Evolutionary conservation across 306 rosid species (phyloP), one percentile per base, ranked within the genome.

Genomic region (Rubus idaeus): DNA sequence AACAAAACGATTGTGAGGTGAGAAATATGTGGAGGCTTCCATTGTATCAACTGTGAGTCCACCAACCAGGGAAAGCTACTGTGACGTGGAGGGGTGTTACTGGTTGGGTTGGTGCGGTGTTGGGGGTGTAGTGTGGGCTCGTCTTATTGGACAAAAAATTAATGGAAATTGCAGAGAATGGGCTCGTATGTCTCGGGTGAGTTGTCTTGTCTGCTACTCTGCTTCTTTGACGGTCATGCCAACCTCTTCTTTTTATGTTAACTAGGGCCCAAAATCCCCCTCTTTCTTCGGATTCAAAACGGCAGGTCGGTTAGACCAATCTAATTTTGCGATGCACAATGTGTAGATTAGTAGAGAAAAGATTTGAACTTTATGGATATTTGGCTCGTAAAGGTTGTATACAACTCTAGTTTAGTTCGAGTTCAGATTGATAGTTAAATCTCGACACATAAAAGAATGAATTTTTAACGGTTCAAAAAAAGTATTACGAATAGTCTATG

Each of bases 121-220:
- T 52, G 10, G 0, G 41, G n/a, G 71, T 56, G 68, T 20, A 51
- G 75, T 71, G 44, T 41, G 23, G 58, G 63, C 62, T 68, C n/a
- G 16, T 10, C 23, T 21, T 37, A 3, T 7, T 3, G 21, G 39
- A 41, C 35, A 12, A 42, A 14, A 11, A 44, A 57, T 30, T 1
- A 56, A 1, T 4, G 45, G 21, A 16, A 40, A 11, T 62, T 55
- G 73, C 3, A 75, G 52, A 44, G 41, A 52, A 63, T 55, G 69
- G 79, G 62, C 50, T 72, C 83, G 65, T 5, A 8, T 73, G 79
- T 76, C 53, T 83, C 78, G 78, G 83, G 51, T 63, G 84, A 83
- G 77, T 55, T 86, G 85, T 79, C 79, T 37, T 12, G 45, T 74
- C 76, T 53, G 44, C 8, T 21, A 57, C 26, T 58, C 14, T 9